phyloP scores from a whole-genome alignment of 345 rosid species.

The Lumnitzera racemosa region DNA sequence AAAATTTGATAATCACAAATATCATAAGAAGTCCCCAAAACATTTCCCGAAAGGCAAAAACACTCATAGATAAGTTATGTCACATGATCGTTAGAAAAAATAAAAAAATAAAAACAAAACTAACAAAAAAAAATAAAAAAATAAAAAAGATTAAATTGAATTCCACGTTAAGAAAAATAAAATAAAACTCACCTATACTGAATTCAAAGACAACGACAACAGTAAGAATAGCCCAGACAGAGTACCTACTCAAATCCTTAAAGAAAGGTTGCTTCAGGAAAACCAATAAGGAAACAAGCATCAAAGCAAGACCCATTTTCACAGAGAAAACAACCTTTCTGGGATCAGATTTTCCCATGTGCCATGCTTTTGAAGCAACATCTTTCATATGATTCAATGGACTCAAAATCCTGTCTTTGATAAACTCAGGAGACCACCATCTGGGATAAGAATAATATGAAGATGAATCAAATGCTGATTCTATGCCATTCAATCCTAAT shows the following conservation, averaged over 20 bases:
- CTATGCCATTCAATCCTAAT: slow-evolving; percentile 25
- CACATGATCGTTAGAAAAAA: neutral
- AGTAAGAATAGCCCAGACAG: slow-evolving; percentile 88
- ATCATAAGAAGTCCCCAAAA: neutral
- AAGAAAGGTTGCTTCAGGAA: slow-evolving; percentile 50
- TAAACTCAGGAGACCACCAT: slow-evolving; percentile 27
- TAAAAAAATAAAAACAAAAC: neutral
- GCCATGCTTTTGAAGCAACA: slow-evolving; percentile 40
- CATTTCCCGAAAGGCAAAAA: too few species aligned
- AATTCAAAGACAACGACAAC: slow-evolving; percentile 92
- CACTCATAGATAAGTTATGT: too few species aligned
- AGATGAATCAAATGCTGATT: neutral
- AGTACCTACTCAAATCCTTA: slow-evolving; percentile 54
- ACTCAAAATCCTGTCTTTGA: slow-evolving; percentile 22
- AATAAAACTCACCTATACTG: slow-evolving; percentile 54
- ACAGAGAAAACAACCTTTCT: slow-evolving; percentile 84
- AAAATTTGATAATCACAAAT: too few species aligned
- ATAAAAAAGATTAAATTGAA: neutral
- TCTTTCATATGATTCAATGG: slow-evolving; percentile 17
- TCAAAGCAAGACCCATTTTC: slow-evolving; percentile 73
- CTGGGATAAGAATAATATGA: neutral
- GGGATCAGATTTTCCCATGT: slow-evolving; percentile 80
- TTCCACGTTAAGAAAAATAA: neutral
- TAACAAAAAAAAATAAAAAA: neutral
- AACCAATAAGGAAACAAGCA: slow-evolving; percentile 59